Base-by-base conservation (phyloP, 305 asterid genomes). In the Andrographis paniculata region DNA sequence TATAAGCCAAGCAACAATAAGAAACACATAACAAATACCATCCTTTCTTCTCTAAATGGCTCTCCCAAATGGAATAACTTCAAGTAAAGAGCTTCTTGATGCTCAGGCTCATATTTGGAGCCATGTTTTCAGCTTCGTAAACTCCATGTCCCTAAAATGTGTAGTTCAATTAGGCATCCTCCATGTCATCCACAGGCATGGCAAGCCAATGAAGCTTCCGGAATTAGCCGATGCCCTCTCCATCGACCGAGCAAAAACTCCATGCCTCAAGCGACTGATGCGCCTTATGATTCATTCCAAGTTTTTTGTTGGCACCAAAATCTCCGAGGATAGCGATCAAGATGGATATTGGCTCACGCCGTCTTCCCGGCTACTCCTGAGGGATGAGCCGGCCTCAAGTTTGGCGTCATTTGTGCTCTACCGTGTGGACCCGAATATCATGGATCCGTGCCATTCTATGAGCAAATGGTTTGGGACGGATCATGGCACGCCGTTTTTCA, bases 261-360 rank as follows among this genome's bases (percentile, higher is more conserved):
- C 5, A 3, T 5, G 14, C 19, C 21, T 50, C 4, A 15, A 23
- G 1, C 70, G 62, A n/a, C 37, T 66, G 3, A 66, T 71, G 70
- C 54, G 67, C 14, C 9, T 55, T 8, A 9, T 62, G 17, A 41
- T 39, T 1, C 66, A 58, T 5, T 52, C 58, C 18, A 33, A 33
- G 4, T 33, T 33, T 14, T 33, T 33, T 12, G n/a, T 33, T 2
- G 11, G 2, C 13, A 10, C 12, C 38, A 33, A 33, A 33, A 6
- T 33, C 12, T 33, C 38, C 12, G n/a, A 33, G 6, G 12, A 33
- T 2, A 14, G 11, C 11, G 38, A 33, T 3, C 6, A 33, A 12
- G 38, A 33, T 5, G 38, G 38, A 2, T 33, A 33, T 33, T 33
- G 4, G 38, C 38, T 33, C 6, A 33, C 38, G n/a, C 38, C 38